These are phyloP conservation scores for Leccinum pachyderme DNA, from an alignment of 1,284 basidiomycete genomes.

Conservation along the genomic window DNA sequence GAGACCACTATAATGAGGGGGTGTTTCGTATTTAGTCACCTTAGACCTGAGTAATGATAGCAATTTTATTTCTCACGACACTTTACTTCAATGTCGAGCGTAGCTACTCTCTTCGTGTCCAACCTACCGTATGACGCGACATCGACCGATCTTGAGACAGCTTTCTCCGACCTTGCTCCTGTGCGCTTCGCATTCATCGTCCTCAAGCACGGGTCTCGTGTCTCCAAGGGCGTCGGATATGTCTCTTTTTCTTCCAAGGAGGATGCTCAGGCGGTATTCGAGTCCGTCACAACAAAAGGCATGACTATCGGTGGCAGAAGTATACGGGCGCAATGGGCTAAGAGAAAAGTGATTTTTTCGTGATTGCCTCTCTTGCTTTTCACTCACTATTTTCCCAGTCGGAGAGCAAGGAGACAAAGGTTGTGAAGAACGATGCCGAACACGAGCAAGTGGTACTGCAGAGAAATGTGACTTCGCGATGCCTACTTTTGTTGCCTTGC, in stretches of 20 bases:
- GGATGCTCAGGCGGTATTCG: conserved; percentile 80
- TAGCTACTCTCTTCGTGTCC: conserved; percentile 71
- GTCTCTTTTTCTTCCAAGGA: conserved; percentile 89
- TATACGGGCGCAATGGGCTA: conserved; percentile 79
- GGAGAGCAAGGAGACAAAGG: conserved; percentile 40
- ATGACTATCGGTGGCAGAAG: conserved; percentile 62
- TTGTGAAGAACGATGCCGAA: conserved; percentile 47
- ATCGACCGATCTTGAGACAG: conserved; percentile 84
- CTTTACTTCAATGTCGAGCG: not conserved
- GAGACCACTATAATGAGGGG: not conserved
- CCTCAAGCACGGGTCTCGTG: conserved; percentile 72
- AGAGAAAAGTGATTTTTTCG: conserved; percentile 54
- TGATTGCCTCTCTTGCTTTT: not conserved
- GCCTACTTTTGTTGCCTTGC: not conserved
- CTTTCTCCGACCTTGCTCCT: conserved; percentile 95
- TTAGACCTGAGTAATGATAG: not conserved
- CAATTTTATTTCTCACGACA: not conserved
- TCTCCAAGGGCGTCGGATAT: conserved; percentile 97
- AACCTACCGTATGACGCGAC: conserved; percentile 90
- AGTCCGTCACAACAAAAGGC: conserved; percentile 55
- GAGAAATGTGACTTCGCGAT: conserved; percentile 51
- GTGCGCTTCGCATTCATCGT: conserved; percentile 95
- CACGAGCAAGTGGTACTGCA: conserved; percentile 65
- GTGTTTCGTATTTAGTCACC: too few species aligned
- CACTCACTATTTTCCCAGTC: conserved; percentile 26